Base-by-base conservation (phyloP, 805 yeast species). In the Myxozyma mucilagina region DNA sequence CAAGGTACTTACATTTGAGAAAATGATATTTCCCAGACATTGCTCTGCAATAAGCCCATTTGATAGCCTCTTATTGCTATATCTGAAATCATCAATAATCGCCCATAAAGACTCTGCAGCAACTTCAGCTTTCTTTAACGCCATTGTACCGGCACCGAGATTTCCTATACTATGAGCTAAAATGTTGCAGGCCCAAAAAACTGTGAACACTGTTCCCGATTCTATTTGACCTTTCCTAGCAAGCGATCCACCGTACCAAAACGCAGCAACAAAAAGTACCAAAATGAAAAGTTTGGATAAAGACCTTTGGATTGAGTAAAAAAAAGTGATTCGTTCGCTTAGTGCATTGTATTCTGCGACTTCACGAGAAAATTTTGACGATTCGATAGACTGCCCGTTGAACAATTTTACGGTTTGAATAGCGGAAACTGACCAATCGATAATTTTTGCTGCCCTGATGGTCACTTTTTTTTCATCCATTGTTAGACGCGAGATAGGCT, bases 211-310 rank as follows among this genome's bases (percentile, higher is more conserved):
- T 43, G 84, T 80, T 11, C 89, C 87, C 1, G 90, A 75, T 0
- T 76, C 67, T 13, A 85, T 70, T 8, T 80, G 77, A 0, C 84
- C 83, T 4, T 74, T 72, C 39, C 74, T 73, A 2, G 90, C 86
- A 77, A 89, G 80, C 48, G 78, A 79, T 34, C 87, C 82, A 1
- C 98, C 99, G 75, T 87, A 93, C 90, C 96, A 91, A 68, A 94
- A 89, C 0, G 93, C 96, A 73, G 90, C 97, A 2, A 92, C 88
- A 76, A 93, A 91, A 85, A 91, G 86, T 70, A 85, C 71, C 42
- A 90, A 76, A 0, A 87, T 80, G 3, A 92, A 66, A 29, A 82
- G 74, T 67, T 86, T 82, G 53, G 87, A 73, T 0, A 82, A 47
- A 0, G 88, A 86, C 24, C 81, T 72, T 69, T 90, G 91, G 0